Evolutionary conservation across 2,329 filamentous ascomycete genomes (phyloP), one percentile per base, ranked within the genome.

Genomic region (Diatrype stigma): DNA sequence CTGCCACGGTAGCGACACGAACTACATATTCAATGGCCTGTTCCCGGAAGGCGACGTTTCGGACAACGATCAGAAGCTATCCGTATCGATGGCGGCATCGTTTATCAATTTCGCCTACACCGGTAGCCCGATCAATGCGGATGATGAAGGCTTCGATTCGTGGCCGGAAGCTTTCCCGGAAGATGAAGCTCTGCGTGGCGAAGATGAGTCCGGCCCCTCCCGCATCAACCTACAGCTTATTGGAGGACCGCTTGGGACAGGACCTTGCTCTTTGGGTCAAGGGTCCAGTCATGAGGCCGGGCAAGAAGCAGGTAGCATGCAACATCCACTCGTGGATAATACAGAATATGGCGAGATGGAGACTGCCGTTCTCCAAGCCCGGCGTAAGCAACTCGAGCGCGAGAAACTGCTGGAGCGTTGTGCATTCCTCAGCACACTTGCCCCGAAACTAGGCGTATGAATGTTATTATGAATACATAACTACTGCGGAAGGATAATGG

Each of bases 91-190:
- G n/a, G 53, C 46, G 2, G 23, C 22, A 1, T 53, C 56, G 3
- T 61, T 64, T 34, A 46, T 63, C 19, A 51, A 60, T 40, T 63
- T 64, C 49, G 62, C 60, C 2, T 60, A 60, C 44, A 60, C 54
- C 0, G 60, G 62, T 6, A 46, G 53, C 5, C 61, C 61, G 5
- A 50, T 46, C 5, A 17, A 37, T 17, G 7, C 30, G 2, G 34
- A 34, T 6, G 42, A 21, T 32, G 35, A 45, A 17, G 23, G 40
- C 6, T 7, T 44, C 28, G 19, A 22, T 12, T 26, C 45, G 6
- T 63, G 61, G 62, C 57, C 59, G 0, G 57, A 62, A 46, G 47
- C 62, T 2, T 64, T 65, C 40, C 17, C 42, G 2, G 30, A 45
- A 2, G 37, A 37, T 1, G 17, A 47, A 8, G 30, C 16, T 1